Evolutionary conservation across 352 stramenopile species (phyloP).

Genomic region (Globisporangium orthogonon): DNA sequence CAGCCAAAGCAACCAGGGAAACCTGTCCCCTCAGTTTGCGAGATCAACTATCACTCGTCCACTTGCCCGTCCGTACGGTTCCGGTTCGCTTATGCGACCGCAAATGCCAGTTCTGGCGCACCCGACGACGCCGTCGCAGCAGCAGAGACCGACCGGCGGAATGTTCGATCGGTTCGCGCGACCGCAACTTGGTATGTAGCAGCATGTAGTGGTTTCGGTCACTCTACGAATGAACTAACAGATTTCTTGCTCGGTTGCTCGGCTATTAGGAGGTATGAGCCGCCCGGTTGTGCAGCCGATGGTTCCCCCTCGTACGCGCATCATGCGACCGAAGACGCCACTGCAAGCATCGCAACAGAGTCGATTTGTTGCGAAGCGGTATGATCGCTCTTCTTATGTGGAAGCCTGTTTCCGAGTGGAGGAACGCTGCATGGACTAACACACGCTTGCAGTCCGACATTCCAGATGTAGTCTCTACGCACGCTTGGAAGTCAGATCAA

Average conservation of each 20-base stretch:
- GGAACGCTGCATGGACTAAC: too few relatives aligned
- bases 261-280: constrained; percentile 10
- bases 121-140: constrained; percentile 29
- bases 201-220: background rate
- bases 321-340: constrained; percentile 69
- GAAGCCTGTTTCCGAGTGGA: background rate
- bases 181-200: constrained; percentile 39
- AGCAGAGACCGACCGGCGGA: constrained; percentile 34
- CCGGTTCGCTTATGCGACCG: constrained; percentile 15
- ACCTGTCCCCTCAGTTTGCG: constrained; percentile 38
- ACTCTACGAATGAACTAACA: constrained; percentile 2
- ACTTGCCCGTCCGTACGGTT: constrained; percentile 23
- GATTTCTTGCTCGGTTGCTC: background rate
- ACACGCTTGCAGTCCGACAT: constrained; percentile 7
- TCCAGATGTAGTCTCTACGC: constrained; percentile 10
- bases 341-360: constrained; percentile 51
- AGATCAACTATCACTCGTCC: constrained; percentile 29
- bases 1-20: constrained; percentile 24
- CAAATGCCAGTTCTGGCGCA: constrained; percentile 18
- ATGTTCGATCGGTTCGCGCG: constrained; percentile 63
- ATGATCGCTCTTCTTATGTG: background rate
- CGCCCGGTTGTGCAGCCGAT: constrained; percentile 37
- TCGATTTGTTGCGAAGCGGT: constrained; percentile 62
- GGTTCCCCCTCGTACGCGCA: constrained; percentile 32
- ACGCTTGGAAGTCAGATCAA: background rate